These are phyloP conservation scores for Arthrobotrys sphaeroides DNA, from an alignment of 2,329 filamentous ascomycete species.

Conservation along the genomic window DNA sequence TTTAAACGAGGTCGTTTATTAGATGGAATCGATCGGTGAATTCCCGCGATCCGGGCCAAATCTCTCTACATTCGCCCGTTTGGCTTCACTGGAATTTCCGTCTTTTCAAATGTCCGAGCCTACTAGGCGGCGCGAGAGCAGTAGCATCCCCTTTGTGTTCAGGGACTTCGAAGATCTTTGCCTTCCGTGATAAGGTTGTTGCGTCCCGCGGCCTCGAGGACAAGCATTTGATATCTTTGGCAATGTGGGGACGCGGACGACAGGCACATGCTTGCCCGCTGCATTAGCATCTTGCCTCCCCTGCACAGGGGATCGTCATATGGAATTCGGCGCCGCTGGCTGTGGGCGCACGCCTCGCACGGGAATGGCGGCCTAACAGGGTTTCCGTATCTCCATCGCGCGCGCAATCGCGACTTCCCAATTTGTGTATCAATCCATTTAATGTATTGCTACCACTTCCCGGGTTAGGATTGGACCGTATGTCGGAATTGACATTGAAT, in stretches of 20 bases:
- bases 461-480: conserved; percentile 44
- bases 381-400: conserved; percentile 38
- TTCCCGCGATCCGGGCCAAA: not conserved
- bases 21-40: not conserved
- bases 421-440: conserved; percentile 22
- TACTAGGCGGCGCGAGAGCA: not conserved
- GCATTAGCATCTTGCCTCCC: conserved; percentile 19
- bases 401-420: conserved; percentile 46
- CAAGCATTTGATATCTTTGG: conserved; percentile 31
- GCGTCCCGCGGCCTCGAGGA: conserved; percentile 11
- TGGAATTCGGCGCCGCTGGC: conserved; percentile 13
- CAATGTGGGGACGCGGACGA: conserved; percentile 14
- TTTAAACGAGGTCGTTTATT: not conserved
- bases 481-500: conserved; percentile 25
- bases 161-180: not conserved
- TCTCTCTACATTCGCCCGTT: not conserved
- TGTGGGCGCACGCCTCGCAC: conserved; percentile 27
- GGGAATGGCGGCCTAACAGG: conserved; percentile 54
- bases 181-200: conserved; percentile 35
- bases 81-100: not conserved
- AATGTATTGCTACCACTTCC: conserved; percentile 42
- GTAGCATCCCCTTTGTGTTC: not conserved
- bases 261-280: conserved; percentile 23
- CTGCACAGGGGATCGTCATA: conserved; percentile 29
- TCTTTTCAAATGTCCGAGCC: not conserved